Percentiles rank a stretch among this genome's conserved stretches.
Evolutionary conservation across 352 stramenopile species (phyloP).

Genomic region (Blastocystis sp.): DNA sequence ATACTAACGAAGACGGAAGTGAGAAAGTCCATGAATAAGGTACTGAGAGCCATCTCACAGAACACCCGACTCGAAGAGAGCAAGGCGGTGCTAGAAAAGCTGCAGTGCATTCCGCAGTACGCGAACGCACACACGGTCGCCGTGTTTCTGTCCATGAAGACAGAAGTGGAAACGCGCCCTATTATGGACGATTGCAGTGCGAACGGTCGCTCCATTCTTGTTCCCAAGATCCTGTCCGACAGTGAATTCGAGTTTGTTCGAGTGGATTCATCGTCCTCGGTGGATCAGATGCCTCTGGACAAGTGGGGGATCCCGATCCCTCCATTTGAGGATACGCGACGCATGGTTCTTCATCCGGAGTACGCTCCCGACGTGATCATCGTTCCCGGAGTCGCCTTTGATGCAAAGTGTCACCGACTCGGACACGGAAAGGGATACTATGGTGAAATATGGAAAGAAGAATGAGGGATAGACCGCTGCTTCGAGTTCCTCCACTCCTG

Average conservation of each 20-base stretch:
- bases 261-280: not conserved
- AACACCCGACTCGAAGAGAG: not conserved
- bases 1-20: not conserved
- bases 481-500: slow-evolving; percentile 38
- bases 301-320: slow-evolving; percentile 56
- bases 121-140: not conserved
- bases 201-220: not conserved
- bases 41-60: not conserved
- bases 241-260: slow-evolving; percentile 32
- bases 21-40: not conserved
- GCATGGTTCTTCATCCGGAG: slow-evolving; percentile 44
- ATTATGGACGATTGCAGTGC: slow-evolving; percentile 34
- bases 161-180: slow-evolving; percentile 9
- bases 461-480: slow-evolving; percentile 4
- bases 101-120: not conserved
- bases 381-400: slow-evolving; percentile 56
- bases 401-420: slow-evolving; percentile 30
- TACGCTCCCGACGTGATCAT: slow-evolving; percentile 52
- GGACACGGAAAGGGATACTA: slow-evolving; percentile 56
- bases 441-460: not conserved
- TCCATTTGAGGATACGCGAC: not conserved
- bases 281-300: slow-evolving; percentile 25
- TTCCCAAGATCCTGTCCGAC: slow-evolving; percentile 39
- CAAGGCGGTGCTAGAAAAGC: not conserved
- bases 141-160: slow-evolving; percentile 45